Base-by-base conservation (phyloP, 306 rosid species). In the Castanea mollissima region DNA sequence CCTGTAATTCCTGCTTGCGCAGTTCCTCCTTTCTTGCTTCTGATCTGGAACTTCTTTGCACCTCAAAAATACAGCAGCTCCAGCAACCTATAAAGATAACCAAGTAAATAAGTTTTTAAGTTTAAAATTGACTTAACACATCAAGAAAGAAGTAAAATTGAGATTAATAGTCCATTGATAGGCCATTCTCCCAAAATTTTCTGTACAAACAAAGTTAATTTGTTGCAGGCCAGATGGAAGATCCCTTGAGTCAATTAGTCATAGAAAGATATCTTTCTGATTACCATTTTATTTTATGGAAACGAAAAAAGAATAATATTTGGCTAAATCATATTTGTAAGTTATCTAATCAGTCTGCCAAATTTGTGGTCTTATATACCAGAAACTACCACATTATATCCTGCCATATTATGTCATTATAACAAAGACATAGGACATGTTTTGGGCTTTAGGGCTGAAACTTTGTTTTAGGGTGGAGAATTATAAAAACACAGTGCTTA, bases 21-120 rank as follows among this genome's bases (percentile, higher is more conserved):
- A 62, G 41, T 65, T 80, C 89, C 73, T 87, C 91, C 83, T 87
- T 87, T 68, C 85, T 87, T 63, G 87, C 91, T 80, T 87, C 91
- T 77, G 91, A 85, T 72, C 89, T 75, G 14, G 87, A 35, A 76
- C 82, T 87, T 80, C 91, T 80, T 75, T 87, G 89, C 80, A 87
- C 91, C 85, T 87, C 91, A 75, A 87, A 87, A 32, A 87, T 72
- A 87, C 64, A 13, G 83, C 86, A 77, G 83, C 76, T 10, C 87
- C 91, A 16, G 83, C 91, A 77, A 87, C 87, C 91, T 87, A 69
- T 34, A 76, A 46, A 54, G 59, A 8, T 27, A 8, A 69, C 72
- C 3, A 4, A 31, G 44, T 23, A 60, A 31, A 34, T 27, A 25
- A 74, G 49, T 73, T 2, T 27, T 6, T 16, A 5, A 25, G 69